These are phyloP conservation scores for Colletotrichum siamense DNA, from an alignment of 2,329 filamentous ascomycete species.

Conservation along the genomic window DNA sequence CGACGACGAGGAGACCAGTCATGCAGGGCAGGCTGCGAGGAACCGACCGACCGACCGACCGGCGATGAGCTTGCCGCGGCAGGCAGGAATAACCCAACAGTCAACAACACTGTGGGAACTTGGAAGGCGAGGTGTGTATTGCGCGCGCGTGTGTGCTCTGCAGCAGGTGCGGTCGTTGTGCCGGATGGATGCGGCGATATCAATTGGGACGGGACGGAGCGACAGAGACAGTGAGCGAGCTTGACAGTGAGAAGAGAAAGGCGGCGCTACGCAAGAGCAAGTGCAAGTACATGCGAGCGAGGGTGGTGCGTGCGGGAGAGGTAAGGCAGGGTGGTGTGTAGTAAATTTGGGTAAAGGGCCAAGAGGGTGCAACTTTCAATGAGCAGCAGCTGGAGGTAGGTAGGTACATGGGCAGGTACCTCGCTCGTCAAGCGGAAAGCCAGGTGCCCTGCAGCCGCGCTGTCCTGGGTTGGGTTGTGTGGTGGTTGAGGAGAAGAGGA, in stretches of 20 bases:
- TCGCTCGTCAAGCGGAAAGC: background rate
- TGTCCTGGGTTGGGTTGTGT: background rate
- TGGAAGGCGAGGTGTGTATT: background rate
- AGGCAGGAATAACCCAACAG: background rate
- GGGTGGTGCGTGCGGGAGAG: background rate
- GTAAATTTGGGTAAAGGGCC: background rate
- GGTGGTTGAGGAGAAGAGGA: background rate
- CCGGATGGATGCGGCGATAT: conserved; percentile 17
- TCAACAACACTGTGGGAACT: background rate
- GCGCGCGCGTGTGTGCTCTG: background rate
- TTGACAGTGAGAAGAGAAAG: background rate
- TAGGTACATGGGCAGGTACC: background rate
- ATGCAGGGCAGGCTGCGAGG: conserved; percentile 1
- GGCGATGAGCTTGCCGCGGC: background rate
- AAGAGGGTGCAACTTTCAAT: background rate
- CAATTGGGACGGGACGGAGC: background rate
- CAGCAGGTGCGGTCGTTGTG: background rate
- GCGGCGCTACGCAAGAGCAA: conserved; percentile 6
- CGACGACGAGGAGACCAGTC: background rate
- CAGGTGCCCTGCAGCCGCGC: background rate
- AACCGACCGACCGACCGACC: background rate
- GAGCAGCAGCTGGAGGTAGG: background rate
- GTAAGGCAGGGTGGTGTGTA: background rate
- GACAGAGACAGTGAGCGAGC: background rate
- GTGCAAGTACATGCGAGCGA: background rate